These are phyloP conservation scores for Ceratobasidium sp. DNA, from an alignment of 1,284 basidiomycete genomes.

Conservation along the genomic window DNA sequence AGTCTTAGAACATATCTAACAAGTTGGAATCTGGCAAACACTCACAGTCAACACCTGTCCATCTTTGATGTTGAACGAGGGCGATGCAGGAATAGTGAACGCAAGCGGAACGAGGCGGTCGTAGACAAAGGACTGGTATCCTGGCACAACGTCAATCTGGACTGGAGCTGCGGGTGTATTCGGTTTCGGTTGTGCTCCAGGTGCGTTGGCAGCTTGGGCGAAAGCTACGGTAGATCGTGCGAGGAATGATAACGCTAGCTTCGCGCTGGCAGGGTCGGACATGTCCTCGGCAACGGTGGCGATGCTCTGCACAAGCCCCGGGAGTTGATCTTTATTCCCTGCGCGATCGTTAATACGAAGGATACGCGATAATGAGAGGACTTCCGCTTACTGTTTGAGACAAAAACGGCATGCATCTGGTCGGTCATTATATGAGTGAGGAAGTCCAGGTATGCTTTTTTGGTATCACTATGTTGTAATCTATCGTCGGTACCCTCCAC, in stretches of 20 bases:
- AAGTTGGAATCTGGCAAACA: conserved; percentile 44
- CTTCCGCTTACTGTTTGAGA: conserved; percentile 79
- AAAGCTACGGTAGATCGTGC: conserved; percentile 63
- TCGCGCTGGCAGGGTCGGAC: conserved; percentile 81
- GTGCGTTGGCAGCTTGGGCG: conserved; percentile 39
- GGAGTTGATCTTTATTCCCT: conserved; percentile 54
- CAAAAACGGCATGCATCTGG: conserved; percentile 86
- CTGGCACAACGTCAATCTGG: conserved; percentile 73
- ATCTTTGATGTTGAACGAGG: conserved; percentile 89
- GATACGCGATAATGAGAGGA: not conserved
- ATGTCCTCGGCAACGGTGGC: conserved; percentile 76
- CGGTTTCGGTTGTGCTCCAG: conserved; percentile 37
- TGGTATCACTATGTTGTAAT: conserved; percentile 85
- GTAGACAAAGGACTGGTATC: conserved; percentile 95
- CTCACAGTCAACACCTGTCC: conserved; percentile 86
- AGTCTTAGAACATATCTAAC: not conserved
- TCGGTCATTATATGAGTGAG: conserved; percentile 87
- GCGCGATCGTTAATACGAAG: conserved; percentile 1
- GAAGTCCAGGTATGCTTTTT: conserved; percentile 89
- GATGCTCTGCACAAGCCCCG: conserved; percentile 77
- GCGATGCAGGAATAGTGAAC: conserved; percentile 85
- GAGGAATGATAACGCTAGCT: conserved; percentile 86
- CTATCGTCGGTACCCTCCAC: conserved; percentile 93
- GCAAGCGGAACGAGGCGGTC: conserved; percentile 86
- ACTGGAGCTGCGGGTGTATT: conserved; percentile 39